phyloP scores from a whole-genome alignment of 1,139 yeast genomes.

The Hyphopichia buzzinii region DNA sequence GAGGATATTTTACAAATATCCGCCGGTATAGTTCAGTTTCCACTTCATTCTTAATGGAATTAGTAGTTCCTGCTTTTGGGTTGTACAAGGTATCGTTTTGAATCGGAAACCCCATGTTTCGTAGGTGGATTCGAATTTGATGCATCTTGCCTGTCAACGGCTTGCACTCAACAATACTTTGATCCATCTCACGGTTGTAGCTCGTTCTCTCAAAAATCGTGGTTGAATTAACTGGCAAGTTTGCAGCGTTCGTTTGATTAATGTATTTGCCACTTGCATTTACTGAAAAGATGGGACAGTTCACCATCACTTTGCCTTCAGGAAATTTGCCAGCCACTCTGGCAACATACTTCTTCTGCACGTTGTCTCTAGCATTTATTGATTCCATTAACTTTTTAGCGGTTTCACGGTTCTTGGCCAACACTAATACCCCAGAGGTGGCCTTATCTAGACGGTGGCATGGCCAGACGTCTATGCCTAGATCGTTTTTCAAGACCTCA shows the following conservation, averaged over 20 bases:
- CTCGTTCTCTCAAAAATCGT: conserved; percentile 29
- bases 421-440: conserved; percentile 69
- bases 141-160: conserved; percentile 79
- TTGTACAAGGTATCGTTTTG: conserved; percentile 64
- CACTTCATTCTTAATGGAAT: conserved; percentile 19
- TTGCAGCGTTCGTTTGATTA: conserved; percentile 26
- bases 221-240: conserved; percentile 29
- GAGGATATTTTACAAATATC: conserved; percentile 17
- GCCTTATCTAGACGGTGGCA: conserved; percentile 71
- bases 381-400: conserved; percentile 36
- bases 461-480: conserved; percentile 43
- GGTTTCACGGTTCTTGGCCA: conserved; percentile 48
- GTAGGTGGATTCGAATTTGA: conserved; percentile 72
- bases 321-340: conserved; percentile 64
- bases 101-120: conserved; percentile 66
- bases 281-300: conserved; percentile 37
- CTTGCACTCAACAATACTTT: conserved; percentile 59
- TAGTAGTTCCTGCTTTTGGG: conserved; percentile 13
- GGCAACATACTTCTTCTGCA: conserved; percentile 56
- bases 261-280: conserved; percentile 37
- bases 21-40: conserved; percentile 28
- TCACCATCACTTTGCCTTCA: conserved; percentile 16
- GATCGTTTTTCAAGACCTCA: conserved; percentile 51
- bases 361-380: conserved; percentile 34
- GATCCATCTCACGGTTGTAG: conserved; percentile 28